Evolutionary conservation across 2,329 filamentous ascomycete species (phyloP), one percentile per base, ranked within the genome.

Genomic region (Aspergillus bombycis): DNA sequence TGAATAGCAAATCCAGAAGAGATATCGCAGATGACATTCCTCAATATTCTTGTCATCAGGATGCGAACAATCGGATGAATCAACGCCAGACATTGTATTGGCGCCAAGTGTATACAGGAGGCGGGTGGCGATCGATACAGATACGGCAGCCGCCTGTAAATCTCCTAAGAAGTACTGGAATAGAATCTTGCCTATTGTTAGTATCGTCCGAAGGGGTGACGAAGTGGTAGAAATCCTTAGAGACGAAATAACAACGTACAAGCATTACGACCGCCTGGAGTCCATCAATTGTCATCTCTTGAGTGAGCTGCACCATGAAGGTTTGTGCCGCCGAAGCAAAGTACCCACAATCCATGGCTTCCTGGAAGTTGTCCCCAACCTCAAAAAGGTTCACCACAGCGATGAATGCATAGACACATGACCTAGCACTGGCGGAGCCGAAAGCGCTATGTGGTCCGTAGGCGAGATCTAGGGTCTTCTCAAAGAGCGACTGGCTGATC

Each of bases 1-100:
- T 2, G 66, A 63, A 32, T 67, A 69, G 38, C 61, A 67, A 1
- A 67, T 38, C 67, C 67, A 69, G 46, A 69, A 69, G 5, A 69
- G 63, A 58, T 64, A 62, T 1, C 67, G 62, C 30, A 66, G 21
- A 7, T 66, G 64, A n/a, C 36, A 66, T n/a, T 55, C 30, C 8
- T 23, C 7, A 8, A 14, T 28, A 16, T 43, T 50, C n/a, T 58
- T 50, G 43, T 48, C 19, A 14, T 57, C 32, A 2, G 9, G 3
- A 1, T 11, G 32, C 0, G 54, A 43, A 14, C 14, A 19, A 12
- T 8, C 12, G 4, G 10, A 7, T 12, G 30, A 10, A 23, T 10
- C 3, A 4, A 14, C 23, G n/a, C 19, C 21, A 3, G 53, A 16
- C 1, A 38, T 14, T 19, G 43, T 36, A 50, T 58, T 59, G 53